phyloP scores from a whole-genome alignment of 192 early-diverging fungal species.

The Backusella tuberculispora region DNA sequence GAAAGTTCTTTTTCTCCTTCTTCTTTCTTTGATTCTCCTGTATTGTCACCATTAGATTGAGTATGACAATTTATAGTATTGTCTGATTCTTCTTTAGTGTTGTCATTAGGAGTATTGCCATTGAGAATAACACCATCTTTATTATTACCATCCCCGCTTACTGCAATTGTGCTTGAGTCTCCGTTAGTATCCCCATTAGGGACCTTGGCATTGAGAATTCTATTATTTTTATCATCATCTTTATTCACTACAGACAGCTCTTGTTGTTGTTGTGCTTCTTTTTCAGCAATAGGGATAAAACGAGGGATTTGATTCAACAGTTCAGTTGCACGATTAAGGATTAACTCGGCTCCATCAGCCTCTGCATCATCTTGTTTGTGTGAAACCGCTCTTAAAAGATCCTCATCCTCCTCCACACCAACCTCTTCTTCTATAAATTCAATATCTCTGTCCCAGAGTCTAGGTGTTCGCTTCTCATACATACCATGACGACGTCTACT shows the following conservation, averaged over 20 bases:
- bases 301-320: neutral
- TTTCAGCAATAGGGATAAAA: neutral
- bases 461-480: slow-evolving; percentile 41
- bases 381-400: slow-evolving; percentile 11
- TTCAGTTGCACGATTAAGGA: neutral
- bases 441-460: slow-evolving; percentile 44
- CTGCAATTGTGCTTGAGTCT: neutral
- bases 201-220: neutral
- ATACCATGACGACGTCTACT: slow-evolving; percentile 33
- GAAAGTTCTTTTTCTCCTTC: neutral
- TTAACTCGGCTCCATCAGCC: neutral
- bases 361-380: neutral
- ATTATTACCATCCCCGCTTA: neutral
- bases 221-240: neutral
- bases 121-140: neutral
- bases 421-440: slow-evolving; percentile 8
- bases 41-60: no score
- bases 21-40: neutral
- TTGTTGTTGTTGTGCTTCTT: neutral
- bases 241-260: neutral
- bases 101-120: neutral
- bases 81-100: no score
- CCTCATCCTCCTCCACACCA: slow-evolving; percentile 11
- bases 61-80: no score
- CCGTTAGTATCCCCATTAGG: neutral